Percentiles rank a stretch among this genome's conserved stretches.
Evolutionary conservation across 2,329 filamentous ascomycete species (phyloP).

Genomic region (Aspergillus sp.): DNA sequence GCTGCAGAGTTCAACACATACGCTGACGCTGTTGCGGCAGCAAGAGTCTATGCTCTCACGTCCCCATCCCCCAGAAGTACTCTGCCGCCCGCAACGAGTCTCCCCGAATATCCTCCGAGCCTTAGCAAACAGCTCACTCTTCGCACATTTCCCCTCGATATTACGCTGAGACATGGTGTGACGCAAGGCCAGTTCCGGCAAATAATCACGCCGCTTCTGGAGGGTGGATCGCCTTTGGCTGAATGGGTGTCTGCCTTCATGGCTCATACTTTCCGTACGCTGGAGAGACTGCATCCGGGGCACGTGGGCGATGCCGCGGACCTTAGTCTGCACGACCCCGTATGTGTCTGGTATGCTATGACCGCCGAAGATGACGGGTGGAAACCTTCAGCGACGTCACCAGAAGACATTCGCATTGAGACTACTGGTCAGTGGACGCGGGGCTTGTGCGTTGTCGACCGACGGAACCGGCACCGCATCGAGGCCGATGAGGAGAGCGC

Average conservation of each 20-base stretch:
- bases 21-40: slow-evolving; percentile 78
- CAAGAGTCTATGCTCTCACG: slow-evolving; percentile 75
- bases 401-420: slow-evolving; percentile 86
- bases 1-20: slow-evolving; percentile 94
- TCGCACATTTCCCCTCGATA: slow-evolving; percentile 73
- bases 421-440: slow-evolving; percentile 91
- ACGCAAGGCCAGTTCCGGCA: slow-evolving; percentile 61
- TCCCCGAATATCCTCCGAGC: slow-evolving; percentile 64
- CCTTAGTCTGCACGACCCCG: slow-evolving; percentile 73
- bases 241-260: slow-evolving; percentile 74
- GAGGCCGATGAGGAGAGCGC: slow-evolving; percentile 58
- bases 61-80: slow-evolving; percentile 79
- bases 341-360: slow-evolving; percentile 77
- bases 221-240: slow-evolving; percentile 70
- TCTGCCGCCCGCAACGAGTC: slow-evolving; percentile 60
- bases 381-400: slow-evolving; percentile 52
- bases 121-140: slow-evolving; percentile 67
- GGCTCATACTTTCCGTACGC: slow-evolving; percentile 68
- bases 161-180: slow-evolving; percentile 71
- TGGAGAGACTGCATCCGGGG: slow-evolving; percentile 63
- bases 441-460: slow-evolving; percentile 85
- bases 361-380: slow-evolving; percentile 48
- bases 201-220: slow-evolving; percentile 57
- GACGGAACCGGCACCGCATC: slow-evolving; percentile 54
- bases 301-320: slow-evolving; percentile 53